Base-by-base conservation (phyloP, 345 rosid species). In the Syzygium grande region DNA sequence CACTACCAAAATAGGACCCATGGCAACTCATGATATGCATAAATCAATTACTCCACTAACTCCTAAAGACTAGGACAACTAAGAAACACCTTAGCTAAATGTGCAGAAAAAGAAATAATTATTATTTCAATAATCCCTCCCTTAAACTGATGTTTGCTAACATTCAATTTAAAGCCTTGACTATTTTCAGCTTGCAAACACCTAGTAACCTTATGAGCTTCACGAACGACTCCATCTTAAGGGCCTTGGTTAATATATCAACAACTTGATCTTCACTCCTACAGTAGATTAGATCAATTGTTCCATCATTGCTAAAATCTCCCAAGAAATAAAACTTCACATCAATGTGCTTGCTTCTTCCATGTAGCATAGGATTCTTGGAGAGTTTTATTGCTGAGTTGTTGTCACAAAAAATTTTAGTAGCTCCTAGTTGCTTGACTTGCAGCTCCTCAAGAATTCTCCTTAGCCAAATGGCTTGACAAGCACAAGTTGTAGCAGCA, bases 391-490 rank as follows among this genome's bases (percentile, higher is more conserved):
- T 77, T 4, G 84, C 34, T 27, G 53, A 86, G 56, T 17, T 86
- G 30, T 88, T 88, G 21, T 41, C 87, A 51, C 59, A 87, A 53
- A 23, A 41, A 38, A 87, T 86, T 3, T 10, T 52, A 4, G 86
- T 87, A 3, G 88, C 34, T 9, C n/a, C 12, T 58, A 30, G 11
- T 53, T 89, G 61, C 51, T 77, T 22, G 5, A 85, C 46, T 15
- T 46, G 34, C 25, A 90, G 29, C 22, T 87, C 87, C 5, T 5
- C n/a, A 8, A 90, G 13, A 59, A 89, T 6, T 63, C 46, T 89
- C 34, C 51, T 41, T 15, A 87, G 46, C 88, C 85, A 90, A 46
- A 89, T 52, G 12, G 85, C 89, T 46, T 89, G 59, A 83, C 83
- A 25, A 38, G 52, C 56, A 17, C 65, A 54, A 30, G 14, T 17